Base-by-base conservation (phyloP, 78 protist species). In the Monosiga brevicollis region DNA sequence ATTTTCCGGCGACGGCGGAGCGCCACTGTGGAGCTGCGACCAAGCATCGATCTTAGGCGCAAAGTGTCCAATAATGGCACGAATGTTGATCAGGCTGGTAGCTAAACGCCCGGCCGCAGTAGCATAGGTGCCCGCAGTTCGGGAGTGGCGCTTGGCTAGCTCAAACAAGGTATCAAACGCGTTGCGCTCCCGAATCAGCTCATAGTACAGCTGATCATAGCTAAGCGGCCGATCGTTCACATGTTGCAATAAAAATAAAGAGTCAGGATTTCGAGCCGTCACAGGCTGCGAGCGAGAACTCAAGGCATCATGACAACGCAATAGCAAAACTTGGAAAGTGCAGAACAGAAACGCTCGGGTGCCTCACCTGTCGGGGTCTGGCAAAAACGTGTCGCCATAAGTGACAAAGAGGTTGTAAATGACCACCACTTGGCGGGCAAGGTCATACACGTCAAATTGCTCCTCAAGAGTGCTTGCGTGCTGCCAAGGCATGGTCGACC, bases 21-120 rank as follows among this genome's bases (percentile, higher is more conserved):
- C 82, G 26, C 29, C 82, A 6, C 34, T 42, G 15, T 78, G 1
- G 24, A 39, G 62, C 42, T 34, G 42, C 2, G 82, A 39, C 82
- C 82, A 78, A 22, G 82, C 82, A 6, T 78, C 72, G 37, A 78
- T 78, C 38, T 78, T 78, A 1, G 75, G 70, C 72, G 82, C 10
- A 34, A 78, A 78, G 38, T 78, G 82, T 1, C 37, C 55, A 34
- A 78, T 55, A 36, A 78, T 78, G 70, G 70, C 34, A 10, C 29
- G 82, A 35, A 78, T 40, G 38, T 78, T 78, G 37, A 26, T 34
- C 24, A 78, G 34, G 54, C 40, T 9, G 2, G 75, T 38, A 20
- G 55, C 3, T 1, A 78, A 26, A 3, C 77, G 77, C 77, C 77
- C 42, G 26, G 82, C 82, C 9, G 82, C 37, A 32, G 35, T 55